Conservation (phyloP, 257 asterid genomes). For the Solanum sejunctum region DNA sequence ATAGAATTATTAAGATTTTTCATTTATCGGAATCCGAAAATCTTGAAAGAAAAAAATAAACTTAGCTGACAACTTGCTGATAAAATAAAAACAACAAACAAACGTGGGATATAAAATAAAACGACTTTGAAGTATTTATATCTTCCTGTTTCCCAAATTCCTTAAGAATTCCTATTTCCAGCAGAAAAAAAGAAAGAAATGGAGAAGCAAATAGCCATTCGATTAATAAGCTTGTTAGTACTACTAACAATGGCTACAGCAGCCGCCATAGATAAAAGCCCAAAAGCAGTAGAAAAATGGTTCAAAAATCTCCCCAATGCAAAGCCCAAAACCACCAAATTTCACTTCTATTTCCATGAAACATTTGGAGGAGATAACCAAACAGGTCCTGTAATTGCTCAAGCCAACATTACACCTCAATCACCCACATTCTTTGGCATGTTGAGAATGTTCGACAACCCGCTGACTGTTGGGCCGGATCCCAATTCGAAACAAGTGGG, state of each 20-base stretch:
- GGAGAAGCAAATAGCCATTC: neutral
- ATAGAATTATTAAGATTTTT: too few relatives aligned
- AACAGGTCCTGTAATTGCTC: slow-evolving; percentile 19
- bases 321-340: slow-evolving; percentile 14
- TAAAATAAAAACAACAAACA: neutral
- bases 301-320: slow-evolving; percentile 3
- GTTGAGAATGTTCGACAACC: slow-evolving; percentile 19
- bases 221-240: neutral
- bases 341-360: slow-evolving; percentile 32
- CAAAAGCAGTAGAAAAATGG: slow-evolving; percentile 23
- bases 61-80: neutral
- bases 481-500: slow-evolving; percentile 23
- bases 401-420: neutral
- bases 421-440: slow-evolving; percentile 18
- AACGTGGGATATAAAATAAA: neutral
- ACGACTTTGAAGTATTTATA: neutral
- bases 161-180: neutral
- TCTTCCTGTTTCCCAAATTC: neutral
- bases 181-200: neutral
- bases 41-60: too few relatives aligned
- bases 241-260: neutral
- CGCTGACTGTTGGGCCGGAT: slow-evolving; percentile 11
- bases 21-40: too few relatives aligned
- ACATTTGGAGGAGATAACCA: slow-evolving; percentile 10
- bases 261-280: slow-evolving; percentile 1